Base-by-base conservation (phyloP, 805 yeast species). In the Starmera quercuum region DNA sequence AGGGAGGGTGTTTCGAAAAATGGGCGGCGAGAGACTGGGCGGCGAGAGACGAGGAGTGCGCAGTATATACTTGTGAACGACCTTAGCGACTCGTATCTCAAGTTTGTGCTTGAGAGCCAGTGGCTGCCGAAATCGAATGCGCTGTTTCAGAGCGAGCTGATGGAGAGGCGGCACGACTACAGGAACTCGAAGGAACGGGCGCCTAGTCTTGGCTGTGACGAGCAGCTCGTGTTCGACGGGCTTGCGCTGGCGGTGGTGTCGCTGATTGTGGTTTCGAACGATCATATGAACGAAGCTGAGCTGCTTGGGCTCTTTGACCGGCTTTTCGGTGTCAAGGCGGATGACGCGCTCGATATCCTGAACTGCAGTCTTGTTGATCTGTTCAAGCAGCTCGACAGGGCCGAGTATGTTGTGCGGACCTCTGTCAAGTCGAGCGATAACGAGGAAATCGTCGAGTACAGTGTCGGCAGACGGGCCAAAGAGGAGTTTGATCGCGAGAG, bases 241-340 rank as follows among this genome's bases (percentile, higher is more conserved):
- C 22, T 55, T 0, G 37, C 44, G 1, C 20, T 52, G 12, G 36
- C 50, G 2, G 33, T 53, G 8, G 17, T 53, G 1, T 40, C 47
- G 15, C 25, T 51, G 6, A 37, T 56, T 5, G 41, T 51, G 4
- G 42, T 56, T 1, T 40, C 44, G 7, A 38, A 41, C 6, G 55
- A 56, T 27, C 53, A 48, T 32, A 41, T 56, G 30, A 66, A 61
- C 29, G 73, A 71, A 33, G 63, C 51, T 8, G 66, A 60, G 38
- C 54, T 71, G 32, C 26, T 69, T 24, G 40, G 58, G 36, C 61
- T 64, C 1, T 53, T 71, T 44, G 44, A 53, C 36, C 51, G 47
- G 15, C 66, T 69, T 14, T 61, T 63, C 24, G 56, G 51, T 4
- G 11, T 56, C 4, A 26, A 29, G 1, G 32, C 13, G n/a, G 37